Evolutionary conservation across 2,329 filamentous ascomycete genomes (phyloP), one percentile per base, ranked within the genome.

Genomic region (Aspergillaceae sp.): DNA sequence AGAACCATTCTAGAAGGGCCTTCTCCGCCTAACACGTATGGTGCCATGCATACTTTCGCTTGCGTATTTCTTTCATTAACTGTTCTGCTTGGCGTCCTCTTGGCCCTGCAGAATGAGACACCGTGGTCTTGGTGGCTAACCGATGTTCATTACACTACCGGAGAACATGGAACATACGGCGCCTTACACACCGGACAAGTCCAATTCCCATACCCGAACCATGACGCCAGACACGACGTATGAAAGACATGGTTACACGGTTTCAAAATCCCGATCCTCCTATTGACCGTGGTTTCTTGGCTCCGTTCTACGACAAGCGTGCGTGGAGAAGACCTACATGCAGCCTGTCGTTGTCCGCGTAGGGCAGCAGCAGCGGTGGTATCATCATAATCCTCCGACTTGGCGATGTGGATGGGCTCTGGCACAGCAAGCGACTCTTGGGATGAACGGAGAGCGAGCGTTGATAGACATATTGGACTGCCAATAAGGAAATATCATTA

Each of bases 101-200:
- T 38, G 36, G 36, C 11, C 4, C 36, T 38, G 36, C 36, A 38
- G 36, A 2, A 19, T 19, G 27, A 38, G 36, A 19, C 19, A 3
- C 11, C 7, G 27, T 38, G 36, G 19, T 26, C 11, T 26, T 9
- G 19, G 26, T 9, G 28, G 9, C n/a, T 5, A 29, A 11, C 38
- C 26, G 19, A 11, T 40, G 19, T 11, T 27, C 38, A 40, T 27
- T 10, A 40, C 26, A 40, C 5, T n/a, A 40, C 28, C 44, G 43
- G 43, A n/a, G 48, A 43, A 5, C 33, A 44, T 7, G 53, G 58
- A 8, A 48, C 51, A 43, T 58, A 63, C 19, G 51, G 54, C 26
- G 55, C 51, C 49, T 62, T 59, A 48, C 61, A 63, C 7, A 60
- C 54, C 30, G 61, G 61, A 45, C 61, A 63, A 10, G 48, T 55